Evolutionary conservation across 2,329 filamentous ascomycete genomes (phyloP).

Genomic region (Tympanopsis confertula): DNA sequence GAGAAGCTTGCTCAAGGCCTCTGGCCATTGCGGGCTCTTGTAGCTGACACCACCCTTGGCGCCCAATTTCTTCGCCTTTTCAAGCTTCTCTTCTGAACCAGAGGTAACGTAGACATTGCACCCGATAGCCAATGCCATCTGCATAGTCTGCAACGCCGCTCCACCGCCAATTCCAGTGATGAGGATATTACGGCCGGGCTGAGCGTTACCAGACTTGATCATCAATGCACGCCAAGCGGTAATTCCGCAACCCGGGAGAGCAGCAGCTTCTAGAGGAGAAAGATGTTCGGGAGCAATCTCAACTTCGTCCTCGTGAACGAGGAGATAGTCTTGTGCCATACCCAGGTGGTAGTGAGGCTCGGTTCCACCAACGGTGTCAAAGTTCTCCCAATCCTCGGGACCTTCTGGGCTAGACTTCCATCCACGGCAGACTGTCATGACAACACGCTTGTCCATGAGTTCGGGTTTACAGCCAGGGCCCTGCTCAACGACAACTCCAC

Average conservation of each 20-base stretch:
- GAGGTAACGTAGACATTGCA: slow-evolving; percentile 74
- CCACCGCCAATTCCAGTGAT: slow-evolving; percentile 89
- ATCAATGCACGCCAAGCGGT: slow-evolving; percentile 82
- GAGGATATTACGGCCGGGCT: slow-evolving; percentile 61
- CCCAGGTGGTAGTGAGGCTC: slow-evolving; percentile 48
- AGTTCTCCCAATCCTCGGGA: slow-evolving; percentile 51
- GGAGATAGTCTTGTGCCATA: slow-evolving; percentile 63
- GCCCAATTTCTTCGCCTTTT: slow-evolving; percentile 59
- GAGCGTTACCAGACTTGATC: slow-evolving; percentile 57
- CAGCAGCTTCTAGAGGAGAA: slow-evolving; percentile 63
- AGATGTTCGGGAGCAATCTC: slow-evolving; percentile 68
- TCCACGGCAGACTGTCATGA: slow-evolving; percentile 67
- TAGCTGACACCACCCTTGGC: slow-evolving; percentile 76
- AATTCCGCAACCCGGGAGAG: slow-evolving; percentile 71
- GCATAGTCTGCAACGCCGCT: slow-evolving; percentile 70
- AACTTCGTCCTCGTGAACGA: slow-evolving; percentile 59
- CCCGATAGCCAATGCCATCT: slow-evolving; percentile 67
- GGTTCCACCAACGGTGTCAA: slow-evolving; percentile 60
- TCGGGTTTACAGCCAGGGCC: slow-evolving; percentile 38
- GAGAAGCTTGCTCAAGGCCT: slow-evolving; percentile 52
- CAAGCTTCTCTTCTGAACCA: slow-evolving; percentile 64
- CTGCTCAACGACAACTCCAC: slow-evolving; percentile 57
- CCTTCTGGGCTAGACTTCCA: slow-evolving; percentile 65
- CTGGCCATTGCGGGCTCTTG: slow-evolving; percentile 70
- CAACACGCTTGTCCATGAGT: slow-evolving; percentile 53